phyloP scores from a whole-genome alignment of 768 basidiomycete genomes.

The Auriculariales sp. region DNA sequence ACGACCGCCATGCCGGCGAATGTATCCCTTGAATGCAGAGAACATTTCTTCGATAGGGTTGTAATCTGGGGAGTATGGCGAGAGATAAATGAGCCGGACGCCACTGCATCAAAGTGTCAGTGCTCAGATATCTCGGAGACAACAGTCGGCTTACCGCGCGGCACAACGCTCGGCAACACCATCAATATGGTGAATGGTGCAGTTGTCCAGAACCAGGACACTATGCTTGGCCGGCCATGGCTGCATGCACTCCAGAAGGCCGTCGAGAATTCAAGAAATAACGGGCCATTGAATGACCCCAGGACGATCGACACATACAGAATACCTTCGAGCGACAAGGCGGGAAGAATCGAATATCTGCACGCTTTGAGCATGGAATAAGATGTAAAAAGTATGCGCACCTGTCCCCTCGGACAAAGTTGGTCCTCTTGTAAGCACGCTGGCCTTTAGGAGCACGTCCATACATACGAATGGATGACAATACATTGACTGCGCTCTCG shows the following conservation, averaged over 20 bases:
- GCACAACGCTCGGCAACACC: conserved; percentile 15
- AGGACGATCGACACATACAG: not conserved
- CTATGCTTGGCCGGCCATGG: conserved; percentile 17
- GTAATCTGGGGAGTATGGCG: conserved; percentile 22
- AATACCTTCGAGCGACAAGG: conserved; percentile 5
- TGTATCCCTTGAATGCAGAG: conserved; percentile 18
- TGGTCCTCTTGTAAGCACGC: not conserved
- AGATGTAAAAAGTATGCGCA: not conserved
- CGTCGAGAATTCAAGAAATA: conserved; percentile 5
- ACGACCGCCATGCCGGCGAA: conserved; percentile 11
- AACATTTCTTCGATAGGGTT: conserved; percentile 24
- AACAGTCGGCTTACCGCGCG: conserved; percentile 10
- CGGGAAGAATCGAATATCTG: conserved; percentile 9
- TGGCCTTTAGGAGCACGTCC: not conserved
- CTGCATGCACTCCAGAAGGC: conserved; percentile 15
- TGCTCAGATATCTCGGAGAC: not conserved
- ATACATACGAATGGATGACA: not conserved
- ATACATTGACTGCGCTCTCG: not conserved
- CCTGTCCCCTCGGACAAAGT: conserved; percentile 2
- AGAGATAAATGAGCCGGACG: conserved; percentile 2
- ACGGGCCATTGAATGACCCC: conserved; percentile 4
- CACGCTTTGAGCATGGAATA: not conserved
- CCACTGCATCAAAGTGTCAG: not conserved
- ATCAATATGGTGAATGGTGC: conserved; percentile 22
- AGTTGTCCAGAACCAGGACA: conserved; percentile 24